Base-by-base conservation (phyloP, 164 flowering plant genomes). In the Vitis labrusca region DNA sequence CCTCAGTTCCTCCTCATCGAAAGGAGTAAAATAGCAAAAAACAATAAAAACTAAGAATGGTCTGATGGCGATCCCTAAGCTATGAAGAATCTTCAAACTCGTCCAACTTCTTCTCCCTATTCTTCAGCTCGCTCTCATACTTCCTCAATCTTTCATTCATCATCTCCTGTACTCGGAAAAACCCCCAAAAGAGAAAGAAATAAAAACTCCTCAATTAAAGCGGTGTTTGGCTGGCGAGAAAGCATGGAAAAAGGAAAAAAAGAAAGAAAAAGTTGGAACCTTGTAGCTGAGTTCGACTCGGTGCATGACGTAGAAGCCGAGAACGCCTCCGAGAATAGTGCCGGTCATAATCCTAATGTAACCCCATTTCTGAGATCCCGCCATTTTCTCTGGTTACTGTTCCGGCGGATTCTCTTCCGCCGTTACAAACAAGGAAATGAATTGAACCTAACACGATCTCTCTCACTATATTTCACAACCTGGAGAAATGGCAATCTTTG, bases 251-350 rank as follows among this genome's bases (percentile, higher is more conserved):
- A 37, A 56, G 55, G 9, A 60, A 5, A 58, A 5, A 5, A 16
- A 29, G 13, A 61, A 57, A 47, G 63, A 62, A 10, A 12, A 16
- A 37, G 8, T 13, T 49, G 65, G 52, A 60, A 84, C 97, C 94
- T 90, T 89, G 82, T 93, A 86, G 79, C 78, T 75, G 19, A 70
- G 64, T 73, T 93, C 98, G 10, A 84, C 63, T 1, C 90, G 85
- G 76, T 93, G 89, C 98, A 91, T 91, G 14, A 89, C 86, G 69
- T 91, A 93, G 84, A 91, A 93, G 16, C 98, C 98, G 14, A 89
- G 79, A 32, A 77, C 67, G 9, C 97, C 98, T 3, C 98, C 97
- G 48, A 82, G 55, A 49, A 93, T 79, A 1, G 97, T 91, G 13
- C 97, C 94, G 14, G 88, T 32, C 11, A 91, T 91, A 76, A 93